These are phyloP conservation scores for Starmerella floris DNA, from an alignment of 805 yeast species.

Conservation along the genomic window DNA sequence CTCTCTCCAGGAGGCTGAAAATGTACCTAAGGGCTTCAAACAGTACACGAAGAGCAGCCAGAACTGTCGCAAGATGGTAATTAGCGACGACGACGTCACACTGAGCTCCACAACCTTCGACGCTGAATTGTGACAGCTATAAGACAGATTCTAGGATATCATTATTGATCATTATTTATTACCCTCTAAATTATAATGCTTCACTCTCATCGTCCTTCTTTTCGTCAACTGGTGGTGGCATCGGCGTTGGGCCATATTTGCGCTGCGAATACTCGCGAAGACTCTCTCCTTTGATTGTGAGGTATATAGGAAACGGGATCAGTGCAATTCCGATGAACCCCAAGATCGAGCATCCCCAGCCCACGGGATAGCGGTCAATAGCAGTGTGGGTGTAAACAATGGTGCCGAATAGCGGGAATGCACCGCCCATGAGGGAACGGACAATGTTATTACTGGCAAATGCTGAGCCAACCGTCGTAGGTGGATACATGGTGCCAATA, in stretches of 20 bases:
- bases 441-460: conserved; percentile 44
- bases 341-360: conserved; percentile 42
- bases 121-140: conserved; percentile 15
- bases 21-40: conserved; percentile 81
- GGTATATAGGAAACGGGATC: conserved; percentile 36
- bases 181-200: too few species aligned
- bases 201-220: too few species aligned
- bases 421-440: conserved; percentile 41
- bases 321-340: conserved; percentile 34
- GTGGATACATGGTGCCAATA: conserved; percentile 37
- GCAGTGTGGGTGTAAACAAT: conserved; percentile 38
- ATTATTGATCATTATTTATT: too few species aligned
- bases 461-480: conserved; percentile 41
- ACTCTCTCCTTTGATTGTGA: conserved; percentile 8
- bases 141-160: too few species aligned
- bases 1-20: conserved; percentile 70
- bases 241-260: conserved; percentile 18
- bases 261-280: conserved; percentile 10
- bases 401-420: conserved; percentile 49
- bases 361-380: conserved; percentile 39
- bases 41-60: conserved; percentile 48
- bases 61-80: conserved; percentile 37
- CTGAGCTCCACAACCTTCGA: conserved; percentile 38
- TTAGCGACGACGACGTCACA: conserved; percentile 64
- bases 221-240: too few species aligned